A percentile compares a stretch with the other conserved stretches of the same genome.
Conservation (phyloP, 345 rosid species). For the Eucalyptus tenuipes region DNA sequence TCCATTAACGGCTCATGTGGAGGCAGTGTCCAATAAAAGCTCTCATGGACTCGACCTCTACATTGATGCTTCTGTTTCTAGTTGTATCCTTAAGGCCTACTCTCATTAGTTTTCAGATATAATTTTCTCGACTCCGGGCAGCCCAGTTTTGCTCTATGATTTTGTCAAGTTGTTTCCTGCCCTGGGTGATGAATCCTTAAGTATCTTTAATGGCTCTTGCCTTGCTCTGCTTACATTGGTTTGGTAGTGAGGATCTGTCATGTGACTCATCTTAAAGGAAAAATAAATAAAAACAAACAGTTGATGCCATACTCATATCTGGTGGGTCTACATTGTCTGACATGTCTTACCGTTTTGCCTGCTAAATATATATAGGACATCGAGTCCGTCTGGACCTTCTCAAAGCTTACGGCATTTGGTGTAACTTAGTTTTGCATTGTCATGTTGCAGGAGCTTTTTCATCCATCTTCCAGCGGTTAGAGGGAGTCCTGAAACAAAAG, state of each 20-base stretch:
- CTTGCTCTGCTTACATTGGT: neutral
- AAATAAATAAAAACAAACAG: neutral
- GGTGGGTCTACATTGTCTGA: neutral
- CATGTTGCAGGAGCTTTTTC: constrained; percentile 47
- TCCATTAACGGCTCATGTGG: neutral
- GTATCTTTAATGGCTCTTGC: neutral
- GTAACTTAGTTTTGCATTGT: neutral
- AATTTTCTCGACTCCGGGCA: neutral
- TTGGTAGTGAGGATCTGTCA: neutral
- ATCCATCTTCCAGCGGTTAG: constrained; percentile 34
- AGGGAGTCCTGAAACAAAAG: constrained; percentile 31
- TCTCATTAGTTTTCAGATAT: neutral
- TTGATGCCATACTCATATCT: neutral
- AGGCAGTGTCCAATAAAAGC: neutral
- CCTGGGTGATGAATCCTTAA: neutral
- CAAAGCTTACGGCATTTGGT: neutral
- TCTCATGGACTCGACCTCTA: neutral
- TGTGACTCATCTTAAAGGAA: neutral
- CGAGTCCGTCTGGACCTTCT: neutral
- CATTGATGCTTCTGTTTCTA: neutral
- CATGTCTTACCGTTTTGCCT: neutral
- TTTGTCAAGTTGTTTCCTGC: neutral
- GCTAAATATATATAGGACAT: neutral
- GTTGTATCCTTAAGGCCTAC: neutral
- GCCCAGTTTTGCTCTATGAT: neutral